Conservation (phyloP, 2,329 filamentous ascomycete genomes). For the Claviceps arundinis region DNA sequence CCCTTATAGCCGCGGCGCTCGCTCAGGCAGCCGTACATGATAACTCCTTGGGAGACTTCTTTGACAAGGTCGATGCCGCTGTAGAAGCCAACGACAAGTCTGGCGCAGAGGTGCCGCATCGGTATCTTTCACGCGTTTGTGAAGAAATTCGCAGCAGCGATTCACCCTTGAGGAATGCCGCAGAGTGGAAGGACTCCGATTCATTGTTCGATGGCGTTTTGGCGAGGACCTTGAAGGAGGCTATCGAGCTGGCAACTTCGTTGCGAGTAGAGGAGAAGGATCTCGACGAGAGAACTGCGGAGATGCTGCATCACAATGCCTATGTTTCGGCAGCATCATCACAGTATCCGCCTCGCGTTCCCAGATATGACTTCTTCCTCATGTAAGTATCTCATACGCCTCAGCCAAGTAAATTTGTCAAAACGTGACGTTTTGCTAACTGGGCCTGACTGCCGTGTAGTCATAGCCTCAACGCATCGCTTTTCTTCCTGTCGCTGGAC, state of each 20-base stretch:
- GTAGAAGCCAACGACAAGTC: slow-evolving; percentile 17
- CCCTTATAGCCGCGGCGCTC: slow-evolving; percentile 66
- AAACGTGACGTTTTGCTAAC: background rate
- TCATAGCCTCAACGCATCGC: slow-evolving; percentile 58
- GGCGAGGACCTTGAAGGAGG: slow-evolving; percentile 46
- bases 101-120: slow-evolving; percentile 7
- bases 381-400: slow-evolving; percentile 20
- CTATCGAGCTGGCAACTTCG: slow-evolving; percentile 45
- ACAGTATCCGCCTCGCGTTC: slow-evolving; percentile 46
- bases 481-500: slow-evolving; percentile 63
- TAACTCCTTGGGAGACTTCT: slow-evolving; percentile 38
- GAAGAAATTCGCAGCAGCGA: slow-evolving; percentile 40
- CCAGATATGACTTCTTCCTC: slow-evolving; percentile 72
- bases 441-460: slow-evolving; percentile 28
- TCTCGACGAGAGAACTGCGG: slow-evolving; percentile 37
- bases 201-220: slow-evolving; percentile 60
- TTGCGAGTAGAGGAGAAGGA: slow-evolving; percentile 44
- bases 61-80: slow-evolving; percentile 38
- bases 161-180: slow-evolving; percentile 40
- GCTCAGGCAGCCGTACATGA: slow-evolving; percentile 63
- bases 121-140: slow-evolving; percentile 39
- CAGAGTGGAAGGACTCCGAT: slow-evolving; percentile 37
- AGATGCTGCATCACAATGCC: slow-evolving; percentile 55
- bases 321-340: slow-evolving; percentile 41
- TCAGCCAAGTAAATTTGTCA: no score